Base-by-base conservation (phyloP, 1,284 basidiomycete genomes). In the Kalmanozyma brasiliensis region DNA sequence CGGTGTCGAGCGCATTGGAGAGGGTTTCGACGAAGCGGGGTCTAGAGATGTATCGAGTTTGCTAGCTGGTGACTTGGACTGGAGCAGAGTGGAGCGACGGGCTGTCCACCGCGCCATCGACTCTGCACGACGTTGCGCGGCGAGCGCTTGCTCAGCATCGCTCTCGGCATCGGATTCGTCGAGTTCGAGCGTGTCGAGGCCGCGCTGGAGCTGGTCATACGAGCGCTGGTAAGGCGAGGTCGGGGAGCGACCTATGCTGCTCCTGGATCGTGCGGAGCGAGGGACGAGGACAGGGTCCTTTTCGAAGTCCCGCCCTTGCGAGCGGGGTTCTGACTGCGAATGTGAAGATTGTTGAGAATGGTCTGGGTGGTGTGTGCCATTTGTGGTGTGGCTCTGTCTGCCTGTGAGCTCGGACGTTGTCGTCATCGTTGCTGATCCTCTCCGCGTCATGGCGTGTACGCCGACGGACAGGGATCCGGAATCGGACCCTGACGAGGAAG, bases 91-190 rank as follows among this genome's bases (percentile, higher is more conserved):
- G 4, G 46, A 36, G 3, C 62, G 49, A 36, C 62, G 45, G 23
- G 62, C 62, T 5, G 62, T 64, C 62, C 66, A 64, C 13, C 66
- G 26, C 8, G 66, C 66, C 52, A 64, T 57, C 9, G 57, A 60
- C 34, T 70, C 61, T 3, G 66, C 52, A 14, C 66, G 38, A 1
- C 52, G 23, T 14, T 57, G 52, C 16, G 52, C 61, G 19, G 56
- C 52, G 11, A 37, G 35, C 2, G 24, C 34, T 19, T 57, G 56
- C 7, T 64, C 61, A 3, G 45, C 52, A 47, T 61, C 57, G 52
- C 52, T 64, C 16, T 64, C 66, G 3, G 49, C 56, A 23, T 58
- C 65, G 3, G 56, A 60, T 9, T 64, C 66, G 38, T 44, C 46
- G 33, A 34, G 37, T 10, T 56, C 49, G 22, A 56, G 37, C 14